Evolutionary conservation across 1,284 basidiomycete species (phyloP).

Genomic region (Leccinum griseonigrum): DNA sequence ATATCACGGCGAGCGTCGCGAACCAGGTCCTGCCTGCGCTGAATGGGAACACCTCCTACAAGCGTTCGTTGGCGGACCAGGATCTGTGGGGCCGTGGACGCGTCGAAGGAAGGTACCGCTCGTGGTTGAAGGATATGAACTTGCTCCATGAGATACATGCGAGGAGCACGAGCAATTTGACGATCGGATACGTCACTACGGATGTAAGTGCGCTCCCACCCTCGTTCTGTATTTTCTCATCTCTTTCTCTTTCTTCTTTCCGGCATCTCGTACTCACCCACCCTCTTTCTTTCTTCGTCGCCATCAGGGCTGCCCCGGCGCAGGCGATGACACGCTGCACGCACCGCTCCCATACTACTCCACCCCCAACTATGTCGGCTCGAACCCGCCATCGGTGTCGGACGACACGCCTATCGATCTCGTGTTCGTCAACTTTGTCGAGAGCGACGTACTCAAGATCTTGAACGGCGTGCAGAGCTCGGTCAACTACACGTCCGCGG

Average conservation of each 20-base stretch:
- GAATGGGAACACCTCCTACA: slow-evolving; percentile 44
- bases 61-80: slow-evolving; percentile 35
- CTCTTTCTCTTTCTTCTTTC: background rate
- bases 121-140: slow-evolving; percentile 59
- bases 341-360: slow-evolving; percentile 53
- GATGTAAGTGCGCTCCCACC: slow-evolving; percentile 46
- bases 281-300: background rate
- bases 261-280: background rate
- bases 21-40: slow-evolving; percentile 52
- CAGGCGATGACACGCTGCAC: slow-evolving; percentile 69
- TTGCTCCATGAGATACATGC: slow-evolving; percentile 21
- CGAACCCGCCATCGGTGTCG: slow-evolving; percentile 48
- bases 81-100: slow-evolving; percentile 49
- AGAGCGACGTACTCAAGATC: slow-evolving; percentile 47
- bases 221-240: background rate
- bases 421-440: slow-evolving; percentile 69
- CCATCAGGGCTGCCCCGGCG: slow-evolving; percentile 59
- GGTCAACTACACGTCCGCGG: slow-evolving; percentile 48
- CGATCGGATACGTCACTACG: slow-evolving; percentile 70
- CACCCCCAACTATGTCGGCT: slow-evolving; percentile 58
- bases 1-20: slow-evolving; percentile 48
- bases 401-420: slow-evolving; percentile 58
- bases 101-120: slow-evolving; percentile 49
- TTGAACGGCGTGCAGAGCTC: slow-evolving; percentile 54
- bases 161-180: slow-evolving; percentile 43